Evolutionary conservation across 352 stramenopile species (phyloP), one percentile per base, ranked within the genome.

Genomic region (Hyaloperonospora arabidopsidis): DNA sequence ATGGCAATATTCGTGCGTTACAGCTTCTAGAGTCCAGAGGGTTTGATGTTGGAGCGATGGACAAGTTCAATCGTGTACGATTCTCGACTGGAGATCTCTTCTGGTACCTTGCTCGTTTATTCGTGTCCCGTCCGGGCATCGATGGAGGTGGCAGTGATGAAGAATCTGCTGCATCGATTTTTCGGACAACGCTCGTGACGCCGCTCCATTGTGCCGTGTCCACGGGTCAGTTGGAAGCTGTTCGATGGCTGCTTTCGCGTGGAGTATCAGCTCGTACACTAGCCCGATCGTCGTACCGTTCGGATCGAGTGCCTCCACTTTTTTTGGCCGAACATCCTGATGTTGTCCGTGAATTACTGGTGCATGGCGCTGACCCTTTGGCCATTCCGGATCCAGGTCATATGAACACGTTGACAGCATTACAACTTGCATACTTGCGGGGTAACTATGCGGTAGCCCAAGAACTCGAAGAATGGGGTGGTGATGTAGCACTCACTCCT

Each of bases 61-160:
- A 93, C 65, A 93, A 93, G 50, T 85, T 91, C 46, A 74, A 56
- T 15, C 79, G 82, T 28, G 78, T 93, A 47, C 78, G 82, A 5
- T 86, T 93, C 49, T 85, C 66, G 21, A 93, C 82, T 8, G 82
- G 82, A 15, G 79, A 93, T 50, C 51, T 93, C 34, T 93, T 92
- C 38, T 87, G 74, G 76, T 89, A 87, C 44, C 84, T 90, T 44
- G 77, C 78, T 29, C 72, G 75, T 13, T 84, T 80, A 36, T 83
- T 93, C 32, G 72, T 93, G n/a, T 52, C 63, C 2, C 72, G 70
- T 2, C 77, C 76, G 1, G 67, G 65, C 19, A 63, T 59, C 3
- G 57, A 63, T 19, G 63, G 53, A n/a, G 51, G 57, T 19, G 57
- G 57, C 5, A 61, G 50, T 8, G 74, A 83, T 17, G 76, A 89